Base-by-base conservation (phyloP, 2,329 filamentous ascomycete genomes). In the Domatiomyces catenatus region DNA sequence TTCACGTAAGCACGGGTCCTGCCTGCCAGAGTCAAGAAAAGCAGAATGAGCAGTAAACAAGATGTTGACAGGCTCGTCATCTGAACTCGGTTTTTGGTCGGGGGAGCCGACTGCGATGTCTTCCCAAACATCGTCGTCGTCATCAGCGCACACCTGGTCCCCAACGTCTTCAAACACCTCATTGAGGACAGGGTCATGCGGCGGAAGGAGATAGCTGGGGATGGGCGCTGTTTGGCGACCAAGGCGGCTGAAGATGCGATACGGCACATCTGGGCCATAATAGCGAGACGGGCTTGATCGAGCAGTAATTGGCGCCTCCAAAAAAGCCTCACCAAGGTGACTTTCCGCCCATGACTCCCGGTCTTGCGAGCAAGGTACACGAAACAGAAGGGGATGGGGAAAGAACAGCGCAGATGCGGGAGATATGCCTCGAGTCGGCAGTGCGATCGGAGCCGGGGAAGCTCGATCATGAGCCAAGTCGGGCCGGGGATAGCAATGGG, bases 1-100 rank as follows among this genome's bases (percentile, higher is more conserved):
- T 69, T 83, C 76, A 76, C 79, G 84, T 94, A 88, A 94, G 87
- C 82, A 83, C 73, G 85, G 78, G 70, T 76, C 76, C 67, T 75
- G 80, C 82, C 81, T 89, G 53, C 80, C 82, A 60, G 77, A 80
- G 66, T 85, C 80, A 73, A 84, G 67, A 67, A 79, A 84, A 68
- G 74, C 74, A 53, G 75, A 64, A 63, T 84, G 74, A 65, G 73
- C 65, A 67, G 70, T 68, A 66, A 74, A 69, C 63, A 67, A 73
- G 73, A 74, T 66, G 62, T 77, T 73, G 66, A 78, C 72, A 63
- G 73, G 72, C 71, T 82, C 80, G 78, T 83, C 80, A 72, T 68
- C 64, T 56, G 56, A 58, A 48, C 54, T 56, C 32, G 75, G 73
- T 61, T 74, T 69, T 57, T 69, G 69, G 50, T 67, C 62, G 36